Evolutionary conservation across 2,329 filamentous ascomycete genomes (phyloP).

Genomic region (Trichoderma koningiopsis): DNA sequence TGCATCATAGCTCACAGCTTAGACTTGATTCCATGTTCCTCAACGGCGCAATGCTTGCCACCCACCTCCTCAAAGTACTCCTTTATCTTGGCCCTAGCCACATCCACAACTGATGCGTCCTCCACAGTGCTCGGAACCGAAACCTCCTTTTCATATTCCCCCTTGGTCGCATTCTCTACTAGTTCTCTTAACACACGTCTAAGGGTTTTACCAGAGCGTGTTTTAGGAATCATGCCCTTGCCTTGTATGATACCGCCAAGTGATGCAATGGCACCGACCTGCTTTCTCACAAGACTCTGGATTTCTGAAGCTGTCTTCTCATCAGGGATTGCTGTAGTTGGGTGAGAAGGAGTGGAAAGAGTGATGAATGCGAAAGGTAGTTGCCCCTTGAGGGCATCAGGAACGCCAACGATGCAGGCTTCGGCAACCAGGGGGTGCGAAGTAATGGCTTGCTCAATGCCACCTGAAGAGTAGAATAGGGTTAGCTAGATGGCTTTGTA

Average conservation of each 20-base stretch:
- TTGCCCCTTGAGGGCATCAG: conserved; percentile 84
- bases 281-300: conserved; percentile 70
- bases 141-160: conserved; percentile 71
- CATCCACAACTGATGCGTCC: conserved; percentile 72
- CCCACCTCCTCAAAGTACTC: conserved; percentile 70
- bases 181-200: conserved; percentile 79
- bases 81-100: conserved; percentile 69
- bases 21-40: conserved; percentile 49
- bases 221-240: conserved; percentile 87
- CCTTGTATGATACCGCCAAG: conserved; percentile 86
- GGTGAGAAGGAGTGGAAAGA: conserved; percentile 50
- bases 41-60: conserved; percentile 46
- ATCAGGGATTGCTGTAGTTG: conserved; percentile 53
- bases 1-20: conserved; percentile 47
- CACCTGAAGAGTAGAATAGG: conserved; percentile 52
- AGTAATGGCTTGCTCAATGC: conserved; percentile 89
- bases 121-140: conserved; percentile 83
- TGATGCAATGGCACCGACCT: conserved; percentile 85
- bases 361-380: conserved; percentile 88
- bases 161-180: conserved; percentile 77
- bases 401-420: conserved; percentile 82
- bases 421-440: conserved; percentile 79
- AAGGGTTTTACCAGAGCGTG: conserved; percentile 87
- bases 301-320: conserved; percentile 59
- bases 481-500: neutral